Evolutionary conservation across 1,284 basidiomycete species (phyloP).

Genomic region (Sparassis latifolia): DNA sequence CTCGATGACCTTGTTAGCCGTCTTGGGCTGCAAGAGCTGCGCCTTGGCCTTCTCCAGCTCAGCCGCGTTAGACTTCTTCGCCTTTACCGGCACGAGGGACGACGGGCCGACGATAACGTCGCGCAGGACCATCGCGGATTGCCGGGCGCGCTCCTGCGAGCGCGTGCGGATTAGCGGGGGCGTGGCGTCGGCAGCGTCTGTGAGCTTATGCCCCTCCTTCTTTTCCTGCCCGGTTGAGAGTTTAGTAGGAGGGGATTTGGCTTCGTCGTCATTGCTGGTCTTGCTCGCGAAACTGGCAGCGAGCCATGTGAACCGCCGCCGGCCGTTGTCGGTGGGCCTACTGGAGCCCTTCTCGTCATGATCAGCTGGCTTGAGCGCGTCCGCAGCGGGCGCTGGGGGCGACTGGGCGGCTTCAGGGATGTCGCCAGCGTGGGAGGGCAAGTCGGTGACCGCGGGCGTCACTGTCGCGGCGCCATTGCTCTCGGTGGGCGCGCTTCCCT

Average conservation of each 20-base stretch:
- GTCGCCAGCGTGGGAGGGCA: no score
- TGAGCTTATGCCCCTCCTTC: constrained; percentile 34
- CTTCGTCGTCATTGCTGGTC: constrained; percentile 15
- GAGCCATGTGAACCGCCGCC: constrained; percentile 23
- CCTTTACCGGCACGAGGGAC: constrained; percentile 27
- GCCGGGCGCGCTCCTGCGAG: constrained; percentile 54
- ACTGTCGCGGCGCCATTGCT: no score
- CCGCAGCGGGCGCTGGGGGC: no score
- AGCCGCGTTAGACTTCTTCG: constrained; percentile 32
- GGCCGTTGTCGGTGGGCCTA: constrained; percentile 6
- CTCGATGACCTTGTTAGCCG: constrained; percentile 62
- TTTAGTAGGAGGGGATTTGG: constrained; percentile 21
- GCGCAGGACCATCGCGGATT: constrained; percentile 56
- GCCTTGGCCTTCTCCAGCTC: constrained; percentile 65
- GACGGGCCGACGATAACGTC: constrained; percentile 60
- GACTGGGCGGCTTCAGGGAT: no score
- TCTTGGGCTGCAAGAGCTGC: constrained; percentile 57
- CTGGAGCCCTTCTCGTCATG: background rate
- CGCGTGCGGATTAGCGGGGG: constrained; percentile 25
- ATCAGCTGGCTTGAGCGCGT: no score
- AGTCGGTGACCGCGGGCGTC: no score
- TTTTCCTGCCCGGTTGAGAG: constrained; percentile 28
- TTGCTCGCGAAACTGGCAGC: constrained; percentile 9
- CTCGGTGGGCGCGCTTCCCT: no score
- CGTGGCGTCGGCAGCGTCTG: constrained; percentile 2